Conservation (phyloP, 257 asterid species). For the Lantana camara region DNA sequence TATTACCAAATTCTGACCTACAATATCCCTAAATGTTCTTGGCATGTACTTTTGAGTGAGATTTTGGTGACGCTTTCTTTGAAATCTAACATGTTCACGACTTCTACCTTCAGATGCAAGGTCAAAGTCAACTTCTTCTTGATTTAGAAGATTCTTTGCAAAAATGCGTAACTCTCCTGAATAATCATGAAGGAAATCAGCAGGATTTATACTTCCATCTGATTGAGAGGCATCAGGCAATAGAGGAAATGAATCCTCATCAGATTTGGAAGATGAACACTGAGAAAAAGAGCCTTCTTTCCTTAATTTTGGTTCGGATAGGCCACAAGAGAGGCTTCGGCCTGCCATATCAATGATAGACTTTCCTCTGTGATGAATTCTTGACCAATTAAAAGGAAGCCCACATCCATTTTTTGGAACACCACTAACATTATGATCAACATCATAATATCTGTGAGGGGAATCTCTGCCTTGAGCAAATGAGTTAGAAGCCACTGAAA, state of each 20-base stretch:
- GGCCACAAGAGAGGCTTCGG: slow-evolving; percentile 86
- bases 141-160: slow-evolving; percentile 74
- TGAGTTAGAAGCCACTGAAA: slow-evolving; percentile 78
- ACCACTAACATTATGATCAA: slow-evolving; percentile 41
- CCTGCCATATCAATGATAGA: slow-evolving; percentile 91
- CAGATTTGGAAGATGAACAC: slow-evolving; percentile 69
- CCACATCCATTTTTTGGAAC: slow-evolving; percentile 83
- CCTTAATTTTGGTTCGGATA: slow-evolving; percentile 71
- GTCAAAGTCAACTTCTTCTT: slow-evolving; percentile 60
- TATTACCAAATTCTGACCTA: slow-evolving; percentile 82
- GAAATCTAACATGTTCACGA: slow-evolving; percentile 42
- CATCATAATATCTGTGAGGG: slow-evolving; percentile 35
- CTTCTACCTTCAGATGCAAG: slow-evolving; percentile 85
- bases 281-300: slow-evolving; percentile 45
- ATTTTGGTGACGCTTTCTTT: slow-evolving; percentile 59
- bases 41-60: slow-evolving; percentile 88
- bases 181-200: slow-evolving; percentile 74
- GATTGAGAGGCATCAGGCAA: slow-evolving; percentile 75
- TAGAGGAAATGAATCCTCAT: slow-evolving; percentile 80
- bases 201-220: slow-evolving; percentile 61
- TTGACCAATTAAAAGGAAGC: slow-evolving; percentile 96
- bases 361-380: slow-evolving; percentile 88
- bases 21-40: slow-evolving; percentile 68
- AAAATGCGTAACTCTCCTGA: slow-evolving; percentile 87
- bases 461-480: slow-evolving; percentile 44